A percentile compares a stretch with the other conserved stretches of the same genome.
Evolutionary conservation across 495 filamentous ascomycete genomes (phyloP).

Genomic region (Lophiostoma macrostomum): DNA sequence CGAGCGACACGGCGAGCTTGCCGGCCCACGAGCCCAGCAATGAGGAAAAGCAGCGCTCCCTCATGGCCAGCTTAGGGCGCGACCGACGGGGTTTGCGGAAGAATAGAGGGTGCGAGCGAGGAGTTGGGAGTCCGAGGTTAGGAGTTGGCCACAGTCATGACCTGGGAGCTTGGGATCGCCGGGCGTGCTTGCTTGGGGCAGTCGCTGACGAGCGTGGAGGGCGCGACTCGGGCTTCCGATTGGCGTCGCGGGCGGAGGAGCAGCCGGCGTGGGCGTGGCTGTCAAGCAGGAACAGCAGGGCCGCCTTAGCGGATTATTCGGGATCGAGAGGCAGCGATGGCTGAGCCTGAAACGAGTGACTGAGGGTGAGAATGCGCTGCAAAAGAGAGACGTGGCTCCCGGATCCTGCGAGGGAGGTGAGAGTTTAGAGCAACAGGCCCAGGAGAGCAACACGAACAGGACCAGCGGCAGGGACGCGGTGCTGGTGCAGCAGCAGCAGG

Average conservation of each 20-base stretch:
- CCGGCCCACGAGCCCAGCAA: slow-evolving; percentile 31
- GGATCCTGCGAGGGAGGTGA: slow-evolving; percentile 1
- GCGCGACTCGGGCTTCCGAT: slow-evolving; percentile 16
- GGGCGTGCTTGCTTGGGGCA: not conserved
- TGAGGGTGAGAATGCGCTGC: slow-evolving; percentile 17
- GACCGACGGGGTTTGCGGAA: not conserved
- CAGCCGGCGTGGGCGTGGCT: slow-evolving; percentile 5
- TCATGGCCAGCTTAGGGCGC: slow-evolving; percentile 34
- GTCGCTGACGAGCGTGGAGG: not conserved
- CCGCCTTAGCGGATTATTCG: not conserved
- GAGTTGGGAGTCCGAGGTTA: not conserved
- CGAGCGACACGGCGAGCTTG: slow-evolving; percentile 27
- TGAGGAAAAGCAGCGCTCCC: slow-evolving; percentile 32
- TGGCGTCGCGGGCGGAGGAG: slow-evolving; percentile 15
- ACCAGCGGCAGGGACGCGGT: not conserved
- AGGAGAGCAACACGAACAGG: not conserved
- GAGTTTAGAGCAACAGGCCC: not conserved
- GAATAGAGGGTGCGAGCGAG: slow-evolving; percentile 1
- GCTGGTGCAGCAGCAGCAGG: slow-evolving; percentile 2
- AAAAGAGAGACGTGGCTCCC: not conserved
- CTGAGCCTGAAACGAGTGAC: slow-evolving; percentile 26
- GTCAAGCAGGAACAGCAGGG: slow-evolving; percentile 8
- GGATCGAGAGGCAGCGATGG: not conserved
- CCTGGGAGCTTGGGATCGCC: not conserved
- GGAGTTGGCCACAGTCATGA: slow-evolving; percentile 6